These are phyloP conservation scores for Alliaria petiolata DNA, from an alignment of 345 rosid species.

Conservation along the genomic window DNA sequence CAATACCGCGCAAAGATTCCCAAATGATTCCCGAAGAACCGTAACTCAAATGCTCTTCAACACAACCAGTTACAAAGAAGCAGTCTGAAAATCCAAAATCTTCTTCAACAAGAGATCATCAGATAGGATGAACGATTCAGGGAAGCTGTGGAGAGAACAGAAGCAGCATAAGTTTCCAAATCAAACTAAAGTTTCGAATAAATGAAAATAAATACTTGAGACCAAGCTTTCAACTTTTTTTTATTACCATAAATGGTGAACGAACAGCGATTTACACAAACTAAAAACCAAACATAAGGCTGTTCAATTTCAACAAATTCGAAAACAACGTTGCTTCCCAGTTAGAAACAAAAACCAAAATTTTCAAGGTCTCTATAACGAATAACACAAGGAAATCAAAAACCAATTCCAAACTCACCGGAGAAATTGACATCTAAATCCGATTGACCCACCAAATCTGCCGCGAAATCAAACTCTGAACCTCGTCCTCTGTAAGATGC, in stretches of 20 bases:
- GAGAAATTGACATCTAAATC: not conserved
- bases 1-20: not conserved
- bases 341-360: not conserved
- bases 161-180: not conserved
- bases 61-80: conserved; percentile 15
- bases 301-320: conserved; percentile 10
- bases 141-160: conserved; percentile 4
- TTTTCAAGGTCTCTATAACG: not conserved
- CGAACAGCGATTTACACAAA: not conserved
- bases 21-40: not conserved
- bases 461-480: not conserved
- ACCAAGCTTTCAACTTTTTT: not conserved
- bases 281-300: not conserved
- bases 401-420: conserved; percentile 3
- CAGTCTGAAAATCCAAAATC: not conserved
- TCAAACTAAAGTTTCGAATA: not conserved
- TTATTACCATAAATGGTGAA: not conserved
- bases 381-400: not conserved
- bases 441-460: not conserved
- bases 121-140: not conserved
- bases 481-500: not conserved
- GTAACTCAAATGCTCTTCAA: conserved; percentile 11
- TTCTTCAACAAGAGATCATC: conserved; percentile 4
- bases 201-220: not conserved
- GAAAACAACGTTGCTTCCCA: not conserved